Base-by-base conservation (phyloP, 805 yeast species). In the Candida andamanensis region DNA sequence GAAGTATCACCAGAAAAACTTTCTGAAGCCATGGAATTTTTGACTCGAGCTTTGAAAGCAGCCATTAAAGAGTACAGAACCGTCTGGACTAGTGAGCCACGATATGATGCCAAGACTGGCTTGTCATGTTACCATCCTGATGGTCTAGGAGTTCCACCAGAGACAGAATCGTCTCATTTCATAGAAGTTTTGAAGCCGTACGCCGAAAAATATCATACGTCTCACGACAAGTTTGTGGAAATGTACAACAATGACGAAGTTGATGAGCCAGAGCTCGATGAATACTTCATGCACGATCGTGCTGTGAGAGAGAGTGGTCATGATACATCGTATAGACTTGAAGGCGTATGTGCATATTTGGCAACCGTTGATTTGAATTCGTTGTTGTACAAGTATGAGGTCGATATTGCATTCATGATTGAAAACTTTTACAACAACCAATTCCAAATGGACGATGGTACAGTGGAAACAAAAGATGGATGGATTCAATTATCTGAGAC, bases 271-370 rank as follows among this genome's bases (percentile, higher is more conserved):
- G 76, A 67, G n/a, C 66, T 90, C 38, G 97, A 92, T 49, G 87
- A 77, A 41, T 90, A 85, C 53, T 85, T 90, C 53, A 56, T 84
- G 30, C 95, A 90, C 51, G 98, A 90, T 55, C 69, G 97, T 37
- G 97, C 95, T 1, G 95, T 90, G 8, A 74, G 98, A 52, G 98
- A 90, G 58, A 80, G 92, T 19, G 98, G 98, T 1, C 97, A 92
- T 54, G 98, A 90, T 53, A 92, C 97, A 0, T 70, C 90, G 2
- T 86, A 89, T 50, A 69, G 98, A 47, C 65, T 92, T 32, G 96
- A 89, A 58, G 95, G 95, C 23, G 73, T 76, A 26, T 86, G 95
- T 57, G 96, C 95, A 0, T 67, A 83, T 52, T 62, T 90, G 44
- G 96, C 95, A 1, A 90, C 97, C 0, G 80, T 90, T 29, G 98